Percentiles rank a stretch among this genome's conserved stretches.
Conservation (phyloP, 2,329 filamentous ascomycete species). For the Pseudogymnoascus sp. region DNA sequence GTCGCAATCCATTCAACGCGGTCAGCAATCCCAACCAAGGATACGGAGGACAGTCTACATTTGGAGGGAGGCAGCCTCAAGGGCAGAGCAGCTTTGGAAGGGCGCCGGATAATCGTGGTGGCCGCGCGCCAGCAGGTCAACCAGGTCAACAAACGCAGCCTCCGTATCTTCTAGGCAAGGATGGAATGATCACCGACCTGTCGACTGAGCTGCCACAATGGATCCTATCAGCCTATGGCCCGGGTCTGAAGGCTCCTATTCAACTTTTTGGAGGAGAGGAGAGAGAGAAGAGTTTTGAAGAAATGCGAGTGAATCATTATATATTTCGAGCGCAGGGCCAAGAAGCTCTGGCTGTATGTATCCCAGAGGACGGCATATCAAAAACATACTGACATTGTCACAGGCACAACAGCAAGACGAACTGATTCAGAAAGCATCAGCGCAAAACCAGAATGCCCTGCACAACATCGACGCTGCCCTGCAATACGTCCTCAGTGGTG, state of each 20-base stretch:
- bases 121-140: slow-evolving; percentile 12
- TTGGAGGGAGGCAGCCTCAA: slow-evolving; percentile 13
- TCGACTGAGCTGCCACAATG: slow-evolving; percentile 67
- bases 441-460: slow-evolving; percentile 65
- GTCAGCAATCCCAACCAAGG: slow-evolving; percentile 16
- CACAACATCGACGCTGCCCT: slow-evolving; percentile 64
- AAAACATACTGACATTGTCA: slow-evolving; percentile 13
- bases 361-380: background rate
- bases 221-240: slow-evolving; percentile 80
- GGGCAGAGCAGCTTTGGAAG: slow-evolving; percentile 11
- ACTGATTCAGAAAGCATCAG: slow-evolving; percentile 55
- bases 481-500: slow-evolving; percentile 57
- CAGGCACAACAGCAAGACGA: slow-evolving; percentile 53
- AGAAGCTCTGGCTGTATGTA: slow-evolving; percentile 21
- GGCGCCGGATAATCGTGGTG: background rate
- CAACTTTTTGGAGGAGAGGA: slow-evolving; percentile 75
- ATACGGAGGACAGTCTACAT: background rate
- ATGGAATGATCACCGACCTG: slow-evolving; percentile 58
- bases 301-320: slow-evolving; percentile 75
- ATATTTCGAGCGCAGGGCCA: slow-evolving; percentile 33
- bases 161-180: slow-evolving; percentile 28
- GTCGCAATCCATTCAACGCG: slow-evolving; percentile 15
- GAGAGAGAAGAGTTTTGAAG: slow-evolving; percentile 82
- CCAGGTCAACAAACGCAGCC: slow-evolving; percentile 4
- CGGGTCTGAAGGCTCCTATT: slow-evolving; percentile 64